Conservation (phyloP, 495 filamentous ascomycete genomes). For the Talaromyces thailandensis region DNA sequence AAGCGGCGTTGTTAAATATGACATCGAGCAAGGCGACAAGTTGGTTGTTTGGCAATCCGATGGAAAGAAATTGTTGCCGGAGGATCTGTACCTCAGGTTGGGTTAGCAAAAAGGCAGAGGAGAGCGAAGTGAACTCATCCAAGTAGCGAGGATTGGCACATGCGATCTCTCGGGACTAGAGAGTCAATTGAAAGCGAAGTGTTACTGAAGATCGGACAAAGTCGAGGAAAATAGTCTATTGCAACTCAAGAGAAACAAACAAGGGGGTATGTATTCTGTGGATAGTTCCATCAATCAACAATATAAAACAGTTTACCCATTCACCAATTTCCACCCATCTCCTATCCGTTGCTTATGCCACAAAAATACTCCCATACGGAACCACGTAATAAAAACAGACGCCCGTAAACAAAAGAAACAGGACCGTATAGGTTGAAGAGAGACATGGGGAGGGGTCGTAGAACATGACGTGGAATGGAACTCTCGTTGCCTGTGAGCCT, state of each 20-base stretch:
- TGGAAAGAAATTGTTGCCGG: not conserved
- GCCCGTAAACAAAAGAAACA: not conserved
- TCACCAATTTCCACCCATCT: not conserved
- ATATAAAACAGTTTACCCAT: not conserved
- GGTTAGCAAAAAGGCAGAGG: too few species aligned
- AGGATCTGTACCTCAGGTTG: not conserved
- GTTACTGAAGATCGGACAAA: not conserved
- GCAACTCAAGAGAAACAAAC: not conserved
- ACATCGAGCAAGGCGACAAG: not conserved
- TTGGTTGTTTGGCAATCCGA: not conserved
- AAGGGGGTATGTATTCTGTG: not conserved
- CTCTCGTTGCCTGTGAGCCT: not conserved
- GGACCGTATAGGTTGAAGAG: not conserved
- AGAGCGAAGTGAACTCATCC: too few species aligned
- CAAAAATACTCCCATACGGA: not conserved
- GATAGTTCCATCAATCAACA: constrained; percentile 1
- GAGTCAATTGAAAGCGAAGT: too few species aligned
- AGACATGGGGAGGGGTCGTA: not conserved
- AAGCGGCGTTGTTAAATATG: not conserved
- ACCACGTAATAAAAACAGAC: not conserved
- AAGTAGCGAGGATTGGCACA: too few species aligned
- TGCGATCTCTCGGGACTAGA: too few species aligned
- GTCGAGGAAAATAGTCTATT: not conserved
- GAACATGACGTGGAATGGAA: not conserved
- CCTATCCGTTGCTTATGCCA: not conserved